Conservation (phyloP, 441 rosid species). For the Syzygium syzygioides region DNA sequence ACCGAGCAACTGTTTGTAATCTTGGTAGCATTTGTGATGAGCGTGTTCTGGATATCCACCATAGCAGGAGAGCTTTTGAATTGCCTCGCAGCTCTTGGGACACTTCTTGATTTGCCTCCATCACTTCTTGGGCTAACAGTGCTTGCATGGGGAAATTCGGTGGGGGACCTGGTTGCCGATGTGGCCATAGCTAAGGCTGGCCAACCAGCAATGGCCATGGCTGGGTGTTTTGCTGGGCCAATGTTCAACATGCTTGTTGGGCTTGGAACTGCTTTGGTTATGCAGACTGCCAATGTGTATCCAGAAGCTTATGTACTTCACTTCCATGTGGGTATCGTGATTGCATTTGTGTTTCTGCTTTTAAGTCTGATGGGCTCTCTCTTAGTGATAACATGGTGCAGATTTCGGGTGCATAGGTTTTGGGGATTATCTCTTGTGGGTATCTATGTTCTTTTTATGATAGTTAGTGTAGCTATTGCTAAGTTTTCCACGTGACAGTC, state of each 20-base stretch:
- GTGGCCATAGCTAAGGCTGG: constrained; percentile 97
- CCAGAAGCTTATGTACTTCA: constrained; percentile 72
- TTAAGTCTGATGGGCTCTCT: constrained; percentile 91
- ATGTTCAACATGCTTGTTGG: constrained; percentile 99
- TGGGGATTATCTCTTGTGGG: constrained; percentile 97
- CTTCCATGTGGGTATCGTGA: constrained; percentile 74
- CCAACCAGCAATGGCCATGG: constrained; percentile 98
- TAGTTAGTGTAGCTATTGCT: constrained; percentile 60
- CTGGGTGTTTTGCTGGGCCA: constrained; percentile 96
- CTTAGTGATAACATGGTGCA: constrained; percentile 82
- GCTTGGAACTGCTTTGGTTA: constrained; percentile 75
- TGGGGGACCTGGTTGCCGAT: constrained; percentile 94
- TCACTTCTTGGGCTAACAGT: constrained; percentile 86
- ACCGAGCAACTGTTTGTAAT: constrained; percentile 66
- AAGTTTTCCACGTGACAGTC: constrained; percentile 24
- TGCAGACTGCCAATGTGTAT: constrained; percentile 65
- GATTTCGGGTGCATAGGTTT: constrained; percentile 81
- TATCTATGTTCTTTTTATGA: constrained; percentile 60
- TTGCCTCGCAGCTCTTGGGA: constrained; percentile 81
- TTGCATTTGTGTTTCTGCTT: constrained; percentile 86
- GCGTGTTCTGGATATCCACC: constrained; percentile 93
- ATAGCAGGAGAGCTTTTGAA: constrained; percentile 83
- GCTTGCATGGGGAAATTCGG: constrained; percentile 98
- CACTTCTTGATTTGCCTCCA: constrained; percentile 65
- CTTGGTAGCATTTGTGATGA: constrained; percentile 72